These are phyloP conservation scores for Epichloe amarillans DNA, from an alignment of 2,329 filamentous ascomycete genomes.

Conservation along the genomic window DNA sequence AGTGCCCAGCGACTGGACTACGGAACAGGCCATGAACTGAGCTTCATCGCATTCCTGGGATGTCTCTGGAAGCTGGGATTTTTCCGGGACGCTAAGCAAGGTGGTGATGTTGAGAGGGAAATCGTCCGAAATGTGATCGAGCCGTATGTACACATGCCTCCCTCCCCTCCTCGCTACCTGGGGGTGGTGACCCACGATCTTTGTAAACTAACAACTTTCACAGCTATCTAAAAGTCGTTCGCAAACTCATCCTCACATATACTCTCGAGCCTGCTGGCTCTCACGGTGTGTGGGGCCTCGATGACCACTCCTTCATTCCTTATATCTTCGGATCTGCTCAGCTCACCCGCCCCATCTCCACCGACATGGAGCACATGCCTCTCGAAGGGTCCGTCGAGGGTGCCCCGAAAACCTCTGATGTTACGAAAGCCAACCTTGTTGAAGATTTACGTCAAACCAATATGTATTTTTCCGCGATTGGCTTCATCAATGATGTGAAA, in stretches of 20 bases:
- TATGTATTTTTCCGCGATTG: slow-evolving; percentile 90
- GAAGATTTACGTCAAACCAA: slow-evolving; percentile 52
- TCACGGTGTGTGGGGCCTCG: slow-evolving; percentile 96
- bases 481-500: slow-evolving; percentile 97
- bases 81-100: slow-evolving; percentile 45
- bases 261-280: slow-evolving; percentile 91
- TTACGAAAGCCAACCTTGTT: slow-evolving; percentile 52
- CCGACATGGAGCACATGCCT: slow-evolving; percentile 47
- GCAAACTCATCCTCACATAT: slow-evolving; percentile 76
- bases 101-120: slow-evolving; percentile 53
- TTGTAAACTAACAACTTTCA: not conserved
- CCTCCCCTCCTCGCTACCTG: not conserved
- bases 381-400: slow-evolving; percentile 63
- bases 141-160: slow-evolving; percentile 36
- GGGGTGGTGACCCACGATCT: not conserved
- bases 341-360: slow-evolving; percentile 59
- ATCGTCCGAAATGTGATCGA: slow-evolving; percentile 77
- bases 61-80: slow-evolving; percentile 81
- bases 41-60: slow-evolving; percentile 82
- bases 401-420: slow-evolving; percentile 57
- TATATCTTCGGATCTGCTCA: slow-evolving; percentile 96
- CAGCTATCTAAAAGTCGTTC: slow-evolving; percentile 69
- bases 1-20: slow-evolving; percentile 86
- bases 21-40: slow-evolving; percentile 90
- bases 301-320: slow-evolving; percentile 87